Evolutionary conservation across 495 filamentous ascomycete species (phyloP).

Genomic region (Parmelia sp.): DNA sequence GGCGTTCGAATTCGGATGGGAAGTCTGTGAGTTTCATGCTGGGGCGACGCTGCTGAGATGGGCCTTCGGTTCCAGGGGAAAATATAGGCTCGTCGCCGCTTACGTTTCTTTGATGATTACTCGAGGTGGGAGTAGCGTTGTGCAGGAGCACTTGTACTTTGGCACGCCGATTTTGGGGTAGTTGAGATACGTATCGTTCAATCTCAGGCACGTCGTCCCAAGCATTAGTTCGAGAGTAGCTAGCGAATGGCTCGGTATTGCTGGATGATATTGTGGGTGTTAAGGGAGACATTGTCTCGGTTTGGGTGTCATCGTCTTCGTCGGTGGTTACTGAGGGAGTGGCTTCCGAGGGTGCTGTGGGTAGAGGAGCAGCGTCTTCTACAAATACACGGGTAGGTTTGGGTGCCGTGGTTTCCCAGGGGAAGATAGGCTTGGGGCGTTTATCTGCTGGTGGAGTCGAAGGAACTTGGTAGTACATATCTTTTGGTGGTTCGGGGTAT

Average conservation of each 20-base stretch:
- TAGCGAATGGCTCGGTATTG: slow-evolving; percentile 52
- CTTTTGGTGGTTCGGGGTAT: slow-evolving; percentile 75
- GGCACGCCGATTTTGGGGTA: slow-evolving; percentile 57
- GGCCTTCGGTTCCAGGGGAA: slow-evolving; percentile 27
- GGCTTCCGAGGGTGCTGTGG: slow-evolving; percentile 23
- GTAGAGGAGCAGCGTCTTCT: slow-evolving; percentile 46
- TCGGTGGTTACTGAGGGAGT: slow-evolving; percentile 36
- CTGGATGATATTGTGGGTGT: slow-evolving; percentile 42
- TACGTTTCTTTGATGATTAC: slow-evolving; percentile 11
- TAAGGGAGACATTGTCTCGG: slow-evolving; percentile 43
- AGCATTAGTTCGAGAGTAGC: slow-evolving; percentile 65
- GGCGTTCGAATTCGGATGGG: slow-evolving; percentile 73
- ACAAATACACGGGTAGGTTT: slow-evolving; percentile 68
- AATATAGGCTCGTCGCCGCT: slow-evolving; percentile 13
- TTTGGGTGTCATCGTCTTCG: slow-evolving; percentile 30
- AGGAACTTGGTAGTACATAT: slow-evolving; percentile 79
- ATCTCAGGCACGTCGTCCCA: slow-evolving; percentile 87
- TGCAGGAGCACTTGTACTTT: slow-evolving; percentile 49
- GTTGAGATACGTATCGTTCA: slow-evolving; percentile 65
- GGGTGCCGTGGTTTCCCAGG: slow-evolving; percentile 67
- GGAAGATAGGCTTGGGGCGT: slow-evolving; percentile 65
- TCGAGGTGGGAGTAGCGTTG: background rate
- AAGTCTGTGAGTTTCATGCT: slow-evolving; percentile 75
- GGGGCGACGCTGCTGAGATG: slow-evolving; percentile 34
- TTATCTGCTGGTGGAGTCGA: slow-evolving; percentile 49